Base-by-base conservation (phyloP, 305 asterid species). In the Solanum chacoense region DNA sequence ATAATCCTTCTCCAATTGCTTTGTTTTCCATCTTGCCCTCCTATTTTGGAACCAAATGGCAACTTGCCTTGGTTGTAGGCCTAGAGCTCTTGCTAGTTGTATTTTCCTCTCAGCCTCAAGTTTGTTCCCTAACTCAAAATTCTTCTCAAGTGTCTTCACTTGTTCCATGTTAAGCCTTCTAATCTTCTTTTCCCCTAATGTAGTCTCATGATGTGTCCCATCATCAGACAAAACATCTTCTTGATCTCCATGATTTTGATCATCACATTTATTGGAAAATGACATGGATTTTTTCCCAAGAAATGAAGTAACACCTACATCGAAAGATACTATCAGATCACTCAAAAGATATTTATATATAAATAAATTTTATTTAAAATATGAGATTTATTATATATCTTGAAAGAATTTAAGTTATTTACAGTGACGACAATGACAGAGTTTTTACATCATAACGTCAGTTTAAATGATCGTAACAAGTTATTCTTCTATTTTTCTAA, bases 1-100 rank as follows among this genome's bases (percentile, higher is more conserved):
- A 87, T 91, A 93, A 34, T 93, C 92, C 90, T 92, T 93, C 90
- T 93, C 95, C 88, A 93, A 88, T 86, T 93, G 94, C 83, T 92
- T 93, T 1, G 93, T 93, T 88, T 93, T 93, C 92, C 93, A 93
- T 37, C 92, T 87, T 3, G 95, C 95, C 90, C 94, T 91, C 35
- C 94, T 90, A 71, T 93, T 93, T 87, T 93, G 95, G 24, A 93
- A 92, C 95, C 95, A 93, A 31, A 93, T 93, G 28, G 95, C 94
- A 69, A 93, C 85, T 76, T 93, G 94, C 85, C 94, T 91, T 2
- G 95, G 95, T 65, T 93, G 93, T 73, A 93, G 67, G 24, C 94
- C 93, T 59, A 92, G 92, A 29, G 94, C 94, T 87, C 93, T 88
- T 8, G 95, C 94, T 86, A 93, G 88, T 92, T 93, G 94, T 89